phyloP scores from a whole-genome alignment of 371 early-diverging fungal species.

The Actinomortierella wolfii region DNA sequence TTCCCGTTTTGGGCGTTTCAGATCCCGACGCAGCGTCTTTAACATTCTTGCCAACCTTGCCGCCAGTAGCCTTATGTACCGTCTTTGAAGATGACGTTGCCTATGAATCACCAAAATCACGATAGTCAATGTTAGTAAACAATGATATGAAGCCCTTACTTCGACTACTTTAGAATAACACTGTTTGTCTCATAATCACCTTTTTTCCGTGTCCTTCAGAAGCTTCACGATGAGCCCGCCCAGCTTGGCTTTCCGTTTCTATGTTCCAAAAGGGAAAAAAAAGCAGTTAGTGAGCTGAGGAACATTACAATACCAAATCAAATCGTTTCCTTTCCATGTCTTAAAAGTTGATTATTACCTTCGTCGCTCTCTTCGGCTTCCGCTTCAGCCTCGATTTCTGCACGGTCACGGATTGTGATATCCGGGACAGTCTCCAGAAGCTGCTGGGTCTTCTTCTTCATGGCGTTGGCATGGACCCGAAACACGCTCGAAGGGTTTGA shows the following conservation, averaged over 20 bases:
- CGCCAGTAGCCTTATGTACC: slow-evolving; percentile 21
- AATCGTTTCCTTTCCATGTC: no score
- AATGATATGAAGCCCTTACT: no score
- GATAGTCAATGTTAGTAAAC: no score
- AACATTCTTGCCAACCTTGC: slow-evolving; percentile 17
- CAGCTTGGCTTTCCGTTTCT: slow-evolving; percentile 17
- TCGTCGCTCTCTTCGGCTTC: slow-evolving; percentile 39
- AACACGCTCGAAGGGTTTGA: slow-evolving; percentile 72
- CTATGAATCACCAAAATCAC: no score
- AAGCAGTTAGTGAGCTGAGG: no score
- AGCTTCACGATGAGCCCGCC: slow-evolving; percentile 28
- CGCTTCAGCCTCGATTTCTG: slow-evolving; percentile 53
- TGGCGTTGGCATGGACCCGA: slow-evolving; percentile 82
- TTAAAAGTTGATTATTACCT: no score
- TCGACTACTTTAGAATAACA: no score
- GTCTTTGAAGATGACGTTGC: slow-evolving; percentile 20
- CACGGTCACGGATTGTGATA: slow-evolving; percentile 67
- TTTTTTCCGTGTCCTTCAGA: slow-evolving; percentile 34
- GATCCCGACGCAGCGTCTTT: slow-evolving; percentile 20
- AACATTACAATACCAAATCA: no score
- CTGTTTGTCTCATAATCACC: no score
- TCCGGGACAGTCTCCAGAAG: slow-evolving; percentile 86
- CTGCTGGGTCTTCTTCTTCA: slow-evolving; percentile 77
- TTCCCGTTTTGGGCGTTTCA: slow-evolving; percentile 34
- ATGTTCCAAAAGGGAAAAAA: no score